Evolutionary conservation across 75 land plant genomes (phyloP), one percentile per base, ranked within the genome.

Genomic region (Chamaecyparis obtusa): DNA sequence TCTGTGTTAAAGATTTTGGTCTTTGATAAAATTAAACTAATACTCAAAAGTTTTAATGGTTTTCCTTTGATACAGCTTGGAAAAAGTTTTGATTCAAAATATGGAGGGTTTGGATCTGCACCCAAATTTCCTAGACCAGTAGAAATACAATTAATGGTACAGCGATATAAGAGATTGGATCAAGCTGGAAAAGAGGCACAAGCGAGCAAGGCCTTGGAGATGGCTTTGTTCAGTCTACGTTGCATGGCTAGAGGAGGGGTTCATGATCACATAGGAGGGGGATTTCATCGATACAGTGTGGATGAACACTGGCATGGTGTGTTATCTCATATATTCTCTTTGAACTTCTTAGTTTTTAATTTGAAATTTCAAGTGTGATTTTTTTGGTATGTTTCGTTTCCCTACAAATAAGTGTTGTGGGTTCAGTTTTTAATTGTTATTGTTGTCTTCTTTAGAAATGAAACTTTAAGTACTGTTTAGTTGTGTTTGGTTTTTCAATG

Each of bases 101-200:
- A 87, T 84, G 99, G 99, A 41, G 99, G 99, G 37, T 98, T 98
- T 89, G 99, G 97, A 33, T 90, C 97, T 49, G 96, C 99, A 0
- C 99, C 99, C 35, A 98, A 98, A 86, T 98, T 98, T 88, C 99
- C 99, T 36, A 92, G 99, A 71, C 99, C 99, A 67, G 99, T 98
- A 85, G 99, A 96, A 84, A 81, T 94, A 36, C 91, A 93, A 33
- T 87, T 95, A 13, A 94, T 98, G 94, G 91, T 98, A 83, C 95
- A 95, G 86, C 84, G 89, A 13, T 90, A 92, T 36, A 95, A 93
- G 87, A 95, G 95, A 67, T 85, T 95, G 87, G 90, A 92, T 84
- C 96, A 94, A 87, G 85, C 81, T 56, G 94, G 95, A 14, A 93
- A 93, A 71, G 88, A 90, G 1, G 86, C 79, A 81, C 92, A 90